Base-by-base conservation (phyloP, 108 stramenopile genomes). In the Parmales sp. region DNA sequence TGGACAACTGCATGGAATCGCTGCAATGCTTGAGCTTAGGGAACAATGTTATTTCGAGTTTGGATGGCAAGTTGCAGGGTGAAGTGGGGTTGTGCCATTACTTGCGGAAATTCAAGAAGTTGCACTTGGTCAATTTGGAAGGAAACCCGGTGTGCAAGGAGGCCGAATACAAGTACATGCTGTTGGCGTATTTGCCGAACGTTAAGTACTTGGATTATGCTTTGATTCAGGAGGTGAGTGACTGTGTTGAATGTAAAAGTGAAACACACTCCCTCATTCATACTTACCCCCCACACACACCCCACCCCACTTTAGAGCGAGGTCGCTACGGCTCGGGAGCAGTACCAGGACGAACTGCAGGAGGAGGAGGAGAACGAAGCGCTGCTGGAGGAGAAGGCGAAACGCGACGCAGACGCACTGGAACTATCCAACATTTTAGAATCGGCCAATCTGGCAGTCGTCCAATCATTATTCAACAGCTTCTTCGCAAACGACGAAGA, bases 21-120 rank as follows among this genome's bases (percentile, higher is more conserved):
- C 78, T 85, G 29, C 77, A 85, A 71, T 83, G 80, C 44, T 65
- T 85, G n/a, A 75, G 73, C 9, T 49, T 85, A 5, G 84, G 82
- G 5, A 80, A 80, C 75, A 85, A 85, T 78, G 48, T 45, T 2
- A 81, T 84, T 38, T 18, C 29, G 19, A 72, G 63, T 28, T 39
- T 83, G 23, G 80, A 84, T 43, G 8, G 41, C 41, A 11, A 11
- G 41, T 16, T 43, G 8, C 11, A 11, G 8, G 41, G 41, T 43
- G 41, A 11, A 43, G 11, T 43, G 41, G 41, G 41, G 11, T 43
- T 16, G 41, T 43, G 8, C 41, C 41, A 60, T 16, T 66, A 72
- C 16, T 66, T 84, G 48, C 71, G 82, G 2, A 74, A 71, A n/a
- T 78, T 80, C 46, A 66, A 71, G 41, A 72, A 64, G 60, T 64